Base-by-base conservation (phyloP, 2,329 filamentous ascomycete species). In the Penicillium rolfsii region DNA sequence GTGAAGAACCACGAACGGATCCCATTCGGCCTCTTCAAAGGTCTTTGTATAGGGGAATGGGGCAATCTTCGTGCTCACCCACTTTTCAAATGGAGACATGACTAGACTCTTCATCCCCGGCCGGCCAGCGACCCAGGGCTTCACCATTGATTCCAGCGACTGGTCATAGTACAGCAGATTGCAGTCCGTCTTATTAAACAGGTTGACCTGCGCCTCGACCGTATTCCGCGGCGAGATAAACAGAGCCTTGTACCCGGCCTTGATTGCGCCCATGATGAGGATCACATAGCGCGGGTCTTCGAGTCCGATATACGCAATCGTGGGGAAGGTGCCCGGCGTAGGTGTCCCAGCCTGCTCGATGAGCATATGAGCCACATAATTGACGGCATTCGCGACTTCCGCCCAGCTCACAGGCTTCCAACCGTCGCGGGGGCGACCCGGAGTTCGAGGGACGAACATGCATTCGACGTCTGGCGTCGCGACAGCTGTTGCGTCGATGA, bases 331-430 rank as follows among this genome's bases (percentile, higher is more conserved):
- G 4, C 58, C 54, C 19, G 54, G 54, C 6, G 3, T 28, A 16
- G 49, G 54, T 1, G 26, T 19, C 5, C 55, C 59, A 16, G 14
- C 54, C 35, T 58, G 43, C 33, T 48, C 35, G 22, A 57, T 49
- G 19, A 60, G 26, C 48, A 57, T 38, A 8, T 49, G 54, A 19
- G 59, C 59, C 12, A 49, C 43, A 24, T 38, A 54, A 30, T 61
- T 61, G 49, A 61, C 59, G 9, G 59, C 59, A 30, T 55, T 61
- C 1, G 59, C 49, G n/a, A 61, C 43, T 41, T 61, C 41, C 2
- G 53, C 43, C 48, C 54, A 60, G 58, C 40, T 60, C 4, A 60
- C 38, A 19, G 52, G 22, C 41, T 57, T 53, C 53, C 53, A 60
- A 4, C 58, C 48, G 30, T 57, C 48, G 24, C 22, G 11, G 12